Conservation (phyloP, 2,329 filamentous ascomycete genomes). For the Aspergillus japonicus region DNA sequence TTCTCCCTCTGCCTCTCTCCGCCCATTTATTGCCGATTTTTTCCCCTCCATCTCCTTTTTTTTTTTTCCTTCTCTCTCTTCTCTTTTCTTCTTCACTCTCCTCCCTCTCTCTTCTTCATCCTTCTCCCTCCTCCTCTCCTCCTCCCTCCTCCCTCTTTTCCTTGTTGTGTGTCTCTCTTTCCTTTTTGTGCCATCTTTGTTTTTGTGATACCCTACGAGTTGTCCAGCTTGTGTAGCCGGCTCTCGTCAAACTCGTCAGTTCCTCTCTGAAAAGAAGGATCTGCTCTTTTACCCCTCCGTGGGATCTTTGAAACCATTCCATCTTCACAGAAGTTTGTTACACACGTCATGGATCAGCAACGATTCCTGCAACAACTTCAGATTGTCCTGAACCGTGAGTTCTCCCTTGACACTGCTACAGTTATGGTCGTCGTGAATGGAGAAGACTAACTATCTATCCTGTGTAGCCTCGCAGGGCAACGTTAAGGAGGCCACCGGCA, state of each 20-base stretch:
- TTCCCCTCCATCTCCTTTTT: constrained; percentile 4
- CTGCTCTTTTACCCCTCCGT: background rate
- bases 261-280: constrained; percentile 13
- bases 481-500: constrained; percentile 84
- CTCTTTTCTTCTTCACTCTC: constrained; percentile 9
- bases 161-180: constrained; percentile 21
- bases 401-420: background rate
- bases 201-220: constrained; percentile 36
- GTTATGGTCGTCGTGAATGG: background rate
- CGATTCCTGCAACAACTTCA: constrained; percentile 84
- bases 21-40: constrained; percentile 4
- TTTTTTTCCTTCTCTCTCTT: constrained; percentile 17
- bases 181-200: constrained; percentile 25
- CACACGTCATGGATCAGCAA: constrained; percentile 68
- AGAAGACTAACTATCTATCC: constrained; percentile 20
- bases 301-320: constrained; percentile 17
- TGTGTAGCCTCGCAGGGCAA: constrained; percentile 76
- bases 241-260: constrained; percentile 24
- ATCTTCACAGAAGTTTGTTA: constrained; percentile 10
- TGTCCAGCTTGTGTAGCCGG: constrained; percentile 32
- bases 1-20: background rate
- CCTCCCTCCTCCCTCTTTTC: constrained; percentile 18
- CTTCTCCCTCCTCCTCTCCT: constrained; percentile 15
- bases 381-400: constrained; percentile 82
- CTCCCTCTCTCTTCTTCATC: constrained; percentile 23